These are phyloP conservation scores for Pisolithus orientalis DNA, from an alignment of 768 basidiomycete species.

Conservation along the genomic window DNA sequence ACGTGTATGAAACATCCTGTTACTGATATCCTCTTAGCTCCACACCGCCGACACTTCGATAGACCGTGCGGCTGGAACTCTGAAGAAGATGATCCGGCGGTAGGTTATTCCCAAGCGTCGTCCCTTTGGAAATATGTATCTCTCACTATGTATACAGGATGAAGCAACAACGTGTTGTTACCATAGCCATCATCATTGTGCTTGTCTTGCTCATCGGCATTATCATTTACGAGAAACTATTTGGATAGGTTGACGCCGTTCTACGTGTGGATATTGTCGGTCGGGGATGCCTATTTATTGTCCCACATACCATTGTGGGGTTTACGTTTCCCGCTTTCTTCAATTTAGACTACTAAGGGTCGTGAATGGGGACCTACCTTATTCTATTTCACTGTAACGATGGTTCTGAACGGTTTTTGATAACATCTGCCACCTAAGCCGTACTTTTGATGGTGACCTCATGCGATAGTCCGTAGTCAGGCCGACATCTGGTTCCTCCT, in stretches of 20 bases:
- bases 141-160: conserved; percentile 52
- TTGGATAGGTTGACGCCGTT: conserved; percentile 29
- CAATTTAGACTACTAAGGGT: background rate
- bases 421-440: too few species aligned
- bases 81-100: conserved; percentile 96
- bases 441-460: too few species aligned
- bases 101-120: conserved; percentile 34
- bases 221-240: conserved; percentile 74
- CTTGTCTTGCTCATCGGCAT: conserved; percentile 78
- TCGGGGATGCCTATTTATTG: conserved; percentile 9
- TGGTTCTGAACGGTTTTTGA: background rate
- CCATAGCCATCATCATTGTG: conserved; percentile 77
- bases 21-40: conserved; percentile 42
- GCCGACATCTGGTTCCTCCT: too few species aligned
- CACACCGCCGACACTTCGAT: conserved; percentile 83
- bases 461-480: too few species aligned
- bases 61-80: conserved; percentile 83
- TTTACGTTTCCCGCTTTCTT: conserved; percentile 18
- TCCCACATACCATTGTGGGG: conserved; percentile 17
- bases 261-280: conserved; percentile 5
- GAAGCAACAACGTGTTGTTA: conserved; percentile 93
- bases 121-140: background rate
- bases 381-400: too few species aligned
- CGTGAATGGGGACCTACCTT: too few species aligned
- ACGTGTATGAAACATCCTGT: background rate